Percentiles rank a stretch among this genome's conserved stretches.
These are phyloP conservation scores for Vitis riparia DNA, from an alignment of 164 flowering plant genomes.

Conservation along the genomic window DNA sequence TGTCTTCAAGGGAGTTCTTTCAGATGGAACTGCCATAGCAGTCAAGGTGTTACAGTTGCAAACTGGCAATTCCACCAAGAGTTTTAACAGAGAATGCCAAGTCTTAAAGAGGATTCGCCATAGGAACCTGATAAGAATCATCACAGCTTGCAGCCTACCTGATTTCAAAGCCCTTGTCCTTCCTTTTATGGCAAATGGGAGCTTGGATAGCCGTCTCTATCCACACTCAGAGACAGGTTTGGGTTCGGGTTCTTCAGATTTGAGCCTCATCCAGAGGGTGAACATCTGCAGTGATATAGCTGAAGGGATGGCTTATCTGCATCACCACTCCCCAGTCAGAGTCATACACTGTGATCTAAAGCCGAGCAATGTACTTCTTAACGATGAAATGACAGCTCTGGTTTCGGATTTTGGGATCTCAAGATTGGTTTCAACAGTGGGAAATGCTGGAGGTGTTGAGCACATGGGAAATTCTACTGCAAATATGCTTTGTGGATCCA, in stretches of 20 bases:
- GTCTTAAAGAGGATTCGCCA: constrained; percentile 49
- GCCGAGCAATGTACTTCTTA: constrained; percentile 66
- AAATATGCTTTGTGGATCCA: constrained; percentile 37
- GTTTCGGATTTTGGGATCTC: constrained; percentile 58
- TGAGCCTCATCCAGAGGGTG: constrained; percentile 37
- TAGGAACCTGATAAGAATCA: constrained; percentile 47
- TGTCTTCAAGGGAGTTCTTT: constrained; percentile 42
- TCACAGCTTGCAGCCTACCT: constrained; percentile 50
- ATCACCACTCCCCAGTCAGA: constrained; percentile 54
- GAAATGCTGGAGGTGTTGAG: constrained; percentile 23
- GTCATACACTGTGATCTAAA: constrained; percentile 57
- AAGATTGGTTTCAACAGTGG: constrained; percentile 32
- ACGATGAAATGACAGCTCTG: constrained; percentile 53
- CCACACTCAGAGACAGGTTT: constrained; percentile 18
- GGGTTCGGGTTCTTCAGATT: constrained; percentile 31
- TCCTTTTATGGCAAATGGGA: constrained; percentile 57
- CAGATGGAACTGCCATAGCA: constrained; percentile 38
- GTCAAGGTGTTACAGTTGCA: constrained; percentile 46
- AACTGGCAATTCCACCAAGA: constrained; percentile 40
- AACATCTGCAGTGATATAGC: constrained; percentile 54
- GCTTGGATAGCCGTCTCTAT: constrained; percentile 44
- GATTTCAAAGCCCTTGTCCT: constrained; percentile 56
- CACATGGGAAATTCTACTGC: constrained; percentile 43
- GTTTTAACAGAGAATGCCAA: constrained; percentile 54
- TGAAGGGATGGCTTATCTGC: constrained; percentile 61